Evolutionary conservation across 2,329 filamentous ascomycete genomes (phyloP).

Genomic region (Claviceps quebecensis): DNA sequence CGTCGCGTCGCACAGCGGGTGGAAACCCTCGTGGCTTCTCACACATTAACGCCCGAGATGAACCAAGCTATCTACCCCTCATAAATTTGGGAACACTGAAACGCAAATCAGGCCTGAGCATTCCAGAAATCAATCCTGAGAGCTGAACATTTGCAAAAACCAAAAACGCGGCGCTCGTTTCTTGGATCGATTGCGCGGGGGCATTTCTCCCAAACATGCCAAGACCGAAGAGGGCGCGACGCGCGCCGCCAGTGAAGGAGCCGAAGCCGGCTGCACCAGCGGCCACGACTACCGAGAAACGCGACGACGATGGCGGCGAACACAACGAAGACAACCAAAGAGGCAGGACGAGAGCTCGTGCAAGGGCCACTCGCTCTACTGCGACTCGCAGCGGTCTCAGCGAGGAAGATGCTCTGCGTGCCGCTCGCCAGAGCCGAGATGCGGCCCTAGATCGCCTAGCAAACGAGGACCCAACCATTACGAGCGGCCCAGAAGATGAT

Average conservation of each 20-base stretch:
- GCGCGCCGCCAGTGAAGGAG: constrained; percentile 1
- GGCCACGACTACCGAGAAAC: background rate
- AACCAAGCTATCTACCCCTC: background rate
- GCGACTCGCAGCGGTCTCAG: constrained; percentile 8
- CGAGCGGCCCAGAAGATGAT: constrained; percentile 12
- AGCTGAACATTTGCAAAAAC: no score
- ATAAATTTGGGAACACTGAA: no score
- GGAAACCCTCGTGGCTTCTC: background rate
- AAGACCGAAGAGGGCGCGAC: constrained; percentile 8
- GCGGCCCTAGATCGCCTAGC: constrained; percentile 22
- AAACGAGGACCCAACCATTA: constrained; percentile 20
- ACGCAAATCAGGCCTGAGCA: no score
- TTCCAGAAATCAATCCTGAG: no score
- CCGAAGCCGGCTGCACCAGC: background rate
- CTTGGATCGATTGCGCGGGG: background rate
- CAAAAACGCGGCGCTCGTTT: background rate
- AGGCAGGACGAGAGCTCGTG: constrained; percentile 11
- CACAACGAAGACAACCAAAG: constrained; percentile 13
- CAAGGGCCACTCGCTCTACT: constrained; percentile 8
- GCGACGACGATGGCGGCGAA: constrained; percentile 7
- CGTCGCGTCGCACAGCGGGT: constrained; percentile 4
- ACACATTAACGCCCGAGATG: background rate
- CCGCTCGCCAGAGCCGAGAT: constrained; percentile 19
- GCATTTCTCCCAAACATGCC: constrained; percentile 5
- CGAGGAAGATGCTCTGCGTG: constrained; percentile 15